Conservation (phyloP, 1,139 yeast species). For the Candida albicans region DNA sequence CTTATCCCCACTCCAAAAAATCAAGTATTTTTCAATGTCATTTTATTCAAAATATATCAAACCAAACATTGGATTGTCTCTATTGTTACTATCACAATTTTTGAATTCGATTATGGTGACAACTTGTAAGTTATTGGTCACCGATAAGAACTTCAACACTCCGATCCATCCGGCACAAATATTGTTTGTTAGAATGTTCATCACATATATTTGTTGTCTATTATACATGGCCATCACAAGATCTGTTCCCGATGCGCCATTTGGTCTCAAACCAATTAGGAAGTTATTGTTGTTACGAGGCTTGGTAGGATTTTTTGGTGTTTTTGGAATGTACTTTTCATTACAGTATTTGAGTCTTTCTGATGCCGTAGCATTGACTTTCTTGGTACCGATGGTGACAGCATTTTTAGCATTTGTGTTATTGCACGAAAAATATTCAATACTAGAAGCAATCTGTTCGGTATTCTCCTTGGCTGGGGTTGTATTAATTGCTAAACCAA, state of each 20-base stretch:
- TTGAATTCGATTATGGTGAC: conserved; percentile 77
- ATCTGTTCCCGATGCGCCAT: conserved; percentile 60
- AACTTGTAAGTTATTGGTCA: conserved; percentile 68
- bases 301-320: conserved; percentile 73
- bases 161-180: conserved; percentile 79
- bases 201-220: conserved; percentile 63
- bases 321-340: conserved; percentile 72
- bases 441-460: conserved; percentile 69
- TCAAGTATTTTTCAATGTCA: not conserved
- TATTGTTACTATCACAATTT: conserved; percentile 59
- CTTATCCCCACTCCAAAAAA: not conserved
- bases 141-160: conserved; percentile 53
- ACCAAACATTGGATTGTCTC: conserved; percentile 38
- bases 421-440: conserved; percentile 66
- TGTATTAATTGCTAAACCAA: conserved; percentile 76
- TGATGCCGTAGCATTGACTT: conserved; percentile 75
- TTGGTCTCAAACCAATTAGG: conserved; percentile 67
- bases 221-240: conserved; percentile 51
- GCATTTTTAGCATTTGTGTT: conserved; percentile 71
- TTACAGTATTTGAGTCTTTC: conserved; percentile 73
- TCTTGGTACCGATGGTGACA: conserved; percentile 74
- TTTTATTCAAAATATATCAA: conserved; percentile 12
- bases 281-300: conserved; percentile 64
- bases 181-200: conserved; percentile 69
- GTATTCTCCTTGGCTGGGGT: conserved; percentile 73